Percentiles rank a stretch among this genome's conserved stretches.
Evolutionary conservation across 129 eudicot genomes (phyloP).

Genomic region (Lactuca saligna): DNA sequence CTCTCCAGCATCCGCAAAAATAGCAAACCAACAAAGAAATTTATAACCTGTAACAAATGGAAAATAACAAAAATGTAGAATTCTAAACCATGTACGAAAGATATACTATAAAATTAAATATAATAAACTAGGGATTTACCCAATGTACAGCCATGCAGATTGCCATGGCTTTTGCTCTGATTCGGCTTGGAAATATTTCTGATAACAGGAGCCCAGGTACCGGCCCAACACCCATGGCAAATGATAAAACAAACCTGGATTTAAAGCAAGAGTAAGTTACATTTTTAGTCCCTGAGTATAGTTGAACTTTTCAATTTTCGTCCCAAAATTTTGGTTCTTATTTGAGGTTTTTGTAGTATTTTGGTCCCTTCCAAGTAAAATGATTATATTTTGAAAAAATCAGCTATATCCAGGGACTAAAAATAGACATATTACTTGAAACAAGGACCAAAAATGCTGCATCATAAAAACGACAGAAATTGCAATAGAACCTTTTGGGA

Average conservation of each 20-base stretch:
- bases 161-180: slow-evolving; percentile 91
- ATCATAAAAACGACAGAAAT: too few species aligned
- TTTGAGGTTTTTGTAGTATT: too few species aligned
- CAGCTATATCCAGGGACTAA: not conserved
- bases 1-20: slow-evolving; percentile 75
- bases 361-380: not conserved
- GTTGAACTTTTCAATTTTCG: not conserved
- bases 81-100: not conserved
- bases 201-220: slow-evolving; percentile 82
- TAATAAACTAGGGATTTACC: slow-evolving; percentile 42
- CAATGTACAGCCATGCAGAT: slow-evolving; percentile 94
- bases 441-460: not conserved
- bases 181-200: slow-evolving; percentile 72
- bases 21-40: slow-evolving; percentile 72
- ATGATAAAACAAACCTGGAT: slow-evolving; percentile 69
- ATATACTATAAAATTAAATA: not conserved
- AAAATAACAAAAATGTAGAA: not conserved
- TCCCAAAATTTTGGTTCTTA: not conserved
- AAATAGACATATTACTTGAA: not conserved
- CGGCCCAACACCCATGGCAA: slow-evolving; percentile 87
- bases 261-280: not conserved
- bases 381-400: too few species aligned
- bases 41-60: slow-evolving; percentile 56
- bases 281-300: not conserved
- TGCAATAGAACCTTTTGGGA: too few species aligned